A percentile compares a stretch with the other conserved stretches of the same genome.
Conservation (phyloP, 106 monocot species). For the Dendrobium officinale region DNA sequence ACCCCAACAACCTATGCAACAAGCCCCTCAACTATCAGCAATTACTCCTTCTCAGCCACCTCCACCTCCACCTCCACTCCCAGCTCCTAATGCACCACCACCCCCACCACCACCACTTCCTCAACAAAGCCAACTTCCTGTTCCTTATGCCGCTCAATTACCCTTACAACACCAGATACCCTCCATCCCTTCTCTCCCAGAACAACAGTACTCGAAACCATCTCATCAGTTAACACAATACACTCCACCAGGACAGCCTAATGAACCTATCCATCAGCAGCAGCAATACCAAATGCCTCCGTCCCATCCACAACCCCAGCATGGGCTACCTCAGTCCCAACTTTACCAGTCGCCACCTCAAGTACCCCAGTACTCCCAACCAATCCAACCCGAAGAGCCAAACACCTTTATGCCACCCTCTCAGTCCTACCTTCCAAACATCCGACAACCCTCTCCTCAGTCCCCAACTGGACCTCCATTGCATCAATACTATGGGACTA, state of each 20-base stretch:
- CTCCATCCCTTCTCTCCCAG: conserved; percentile 33
- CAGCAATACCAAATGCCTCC: conserved; percentile 15
- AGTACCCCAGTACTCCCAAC: conserved; percentile 37
- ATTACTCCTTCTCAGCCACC: conserved; percentile 15
- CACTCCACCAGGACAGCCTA: conserved; percentile 21
- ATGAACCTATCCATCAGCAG: conserved; percentile 17
- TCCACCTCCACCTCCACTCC: conserved; percentile 15
- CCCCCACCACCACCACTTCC: conserved; percentile 29
- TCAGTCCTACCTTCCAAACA: conserved; percentile 28
- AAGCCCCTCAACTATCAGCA: conserved; percentile 10
- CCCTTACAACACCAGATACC: conserved; percentile 27
- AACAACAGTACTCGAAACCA: conserved; percentile 28
- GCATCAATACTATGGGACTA: conserved; percentile 38
- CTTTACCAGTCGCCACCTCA: conserved; percentile 33
- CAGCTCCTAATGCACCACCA: conserved; percentile 38
- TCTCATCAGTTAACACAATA: conserved; percentile 14
- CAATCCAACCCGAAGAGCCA: conserved; percentile 29
- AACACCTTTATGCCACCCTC: conserved; percentile 27
- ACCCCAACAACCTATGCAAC: conserved; percentile 11
- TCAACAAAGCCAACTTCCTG: conserved; percentile 26
- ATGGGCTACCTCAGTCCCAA: conserved; percentile 10
- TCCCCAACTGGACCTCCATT: conserved; percentile 27
- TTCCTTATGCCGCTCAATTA: conserved; percentile 9
- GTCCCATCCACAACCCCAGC: conserved; percentile 5
- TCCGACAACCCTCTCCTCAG: conserved; percentile 32